A percentile compares a stretch with the other conserved stretches of the same genome.
Conservation (phyloP, 768 basidiomycete species). For the Mrakia blollopis region DNA sequence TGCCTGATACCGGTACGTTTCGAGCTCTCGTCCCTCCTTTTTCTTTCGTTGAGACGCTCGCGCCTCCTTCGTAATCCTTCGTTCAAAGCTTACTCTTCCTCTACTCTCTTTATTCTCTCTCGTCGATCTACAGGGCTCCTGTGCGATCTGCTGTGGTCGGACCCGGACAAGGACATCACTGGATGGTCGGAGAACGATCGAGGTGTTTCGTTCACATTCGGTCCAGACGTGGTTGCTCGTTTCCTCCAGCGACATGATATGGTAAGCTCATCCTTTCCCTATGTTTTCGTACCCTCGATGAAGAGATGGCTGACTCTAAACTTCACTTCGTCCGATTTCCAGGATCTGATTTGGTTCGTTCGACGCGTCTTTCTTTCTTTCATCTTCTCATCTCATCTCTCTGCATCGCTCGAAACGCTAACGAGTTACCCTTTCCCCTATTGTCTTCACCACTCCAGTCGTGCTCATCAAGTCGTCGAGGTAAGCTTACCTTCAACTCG, state of each 20-base stretch:
- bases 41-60: too few species aligned
- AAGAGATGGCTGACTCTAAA: too few species aligned
- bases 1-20: slow-evolving; percentile 50
- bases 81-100: neutral
- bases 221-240: slow-evolving; percentile 34
- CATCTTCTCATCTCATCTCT: too few species aligned
- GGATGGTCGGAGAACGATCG: slow-evolving; percentile 35
- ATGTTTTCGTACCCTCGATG: too few species aligned
- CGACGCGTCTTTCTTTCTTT: neutral
- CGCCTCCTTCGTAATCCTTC: slow-evolving; percentile 35
- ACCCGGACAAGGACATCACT: slow-evolving; percentile 35
- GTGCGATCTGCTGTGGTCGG: slow-evolving; percentile 36
- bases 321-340: too few species aligned
- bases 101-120: slow-evolving; percentile 2
- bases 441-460: neutral
- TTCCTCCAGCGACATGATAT: slow-evolving; percentile 36
- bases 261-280: neutral
- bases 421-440: too few species aligned
- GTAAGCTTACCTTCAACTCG: neutral
- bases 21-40: too few species aligned
- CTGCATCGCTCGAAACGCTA: too few species aligned
- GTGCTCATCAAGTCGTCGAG: slow-evolving; percentile 66
- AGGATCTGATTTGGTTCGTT: too few species aligned
- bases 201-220: slow-evolving; percentile 34
- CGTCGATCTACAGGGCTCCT: slow-evolving; percentile 42